These are phyloP conservation scores for Juglanconis sp. DNA, from an alignment of 2,329 filamentous ascomycete species.

Conservation along the genomic window DNA sequence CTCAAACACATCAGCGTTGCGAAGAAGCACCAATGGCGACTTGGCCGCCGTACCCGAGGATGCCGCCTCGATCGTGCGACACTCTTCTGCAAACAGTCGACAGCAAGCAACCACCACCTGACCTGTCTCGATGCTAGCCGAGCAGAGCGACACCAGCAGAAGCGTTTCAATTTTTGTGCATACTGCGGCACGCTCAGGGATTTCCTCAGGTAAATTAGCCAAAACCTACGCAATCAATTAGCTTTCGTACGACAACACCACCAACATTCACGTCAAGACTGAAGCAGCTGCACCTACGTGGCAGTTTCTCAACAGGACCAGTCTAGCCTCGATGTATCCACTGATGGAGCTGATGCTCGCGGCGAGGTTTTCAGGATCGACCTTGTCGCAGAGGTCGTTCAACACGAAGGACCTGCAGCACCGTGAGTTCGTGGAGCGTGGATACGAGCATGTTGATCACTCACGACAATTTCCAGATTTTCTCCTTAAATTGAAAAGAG, in stretches of 20 bases:
- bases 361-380: conserved; percentile 41
- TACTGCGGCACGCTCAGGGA: conserved; percentile 51
- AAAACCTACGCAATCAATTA: conserved; percentile 42
- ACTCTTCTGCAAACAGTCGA: conserved; percentile 60
- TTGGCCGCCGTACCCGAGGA: conserved; percentile 44
- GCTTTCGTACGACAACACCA: background rate
- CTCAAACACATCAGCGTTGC: conserved; percentile 58
- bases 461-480: conserved; percentile 54
- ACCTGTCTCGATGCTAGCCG: conserved; percentile 62
- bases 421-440: background rate
- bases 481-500: conserved; percentile 36
- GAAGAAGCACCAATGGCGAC: conserved; percentile 46
- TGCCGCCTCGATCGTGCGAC: conserved; percentile 49
- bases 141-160: conserved; percentile 62
- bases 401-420: conserved; percentile 40
- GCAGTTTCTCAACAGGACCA: conserved; percentile 46
- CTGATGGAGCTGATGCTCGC: conserved; percentile 46
- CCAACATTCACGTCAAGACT: background rate
- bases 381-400: conserved; percentile 47
- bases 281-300: conserved; percentile 12
- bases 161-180: conserved; percentile 59
- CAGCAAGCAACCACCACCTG: conserved; percentile 62
- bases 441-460: conserved; percentile 20
- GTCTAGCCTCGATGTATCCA: conserved; percentile 54
- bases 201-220: conserved; percentile 50